Conservation (phyloP, 2,329 filamentous ascomycete genomes). For the Tolypocladium amazonense region DNA sequence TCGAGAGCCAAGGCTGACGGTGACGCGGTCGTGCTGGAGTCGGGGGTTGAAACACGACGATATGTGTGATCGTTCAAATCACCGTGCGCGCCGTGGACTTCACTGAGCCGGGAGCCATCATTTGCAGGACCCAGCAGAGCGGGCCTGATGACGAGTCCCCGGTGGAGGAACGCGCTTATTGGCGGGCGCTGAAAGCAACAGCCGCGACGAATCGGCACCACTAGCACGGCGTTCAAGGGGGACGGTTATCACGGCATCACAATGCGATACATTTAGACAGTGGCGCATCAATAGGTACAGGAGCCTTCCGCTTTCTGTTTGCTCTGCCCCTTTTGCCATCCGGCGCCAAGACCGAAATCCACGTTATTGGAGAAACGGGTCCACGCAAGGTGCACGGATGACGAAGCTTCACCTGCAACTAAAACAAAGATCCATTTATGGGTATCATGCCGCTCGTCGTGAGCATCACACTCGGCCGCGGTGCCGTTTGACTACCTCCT, state of each 20-base stretch:
- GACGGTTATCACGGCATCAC: slow-evolving; percentile 12
- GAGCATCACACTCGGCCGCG: neutral
- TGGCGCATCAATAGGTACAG: slow-evolving; percentile 1
- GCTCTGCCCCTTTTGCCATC: neutral
- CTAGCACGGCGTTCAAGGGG: slow-evolving; percentile 7
- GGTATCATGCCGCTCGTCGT: neutral
- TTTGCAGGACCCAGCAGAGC: neutral
- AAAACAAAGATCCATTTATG: neutral
- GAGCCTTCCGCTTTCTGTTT: neutral
- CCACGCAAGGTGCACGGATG: neutral
- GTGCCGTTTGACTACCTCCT: neutral
- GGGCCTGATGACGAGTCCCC: neutral
- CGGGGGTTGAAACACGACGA: neutral
- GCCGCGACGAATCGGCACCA: neutral
- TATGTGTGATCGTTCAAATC: neutral
- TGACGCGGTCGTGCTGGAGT: neutral
- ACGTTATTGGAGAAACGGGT: neutral
- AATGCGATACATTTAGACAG: slow-evolving; percentile 4
- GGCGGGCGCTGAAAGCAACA: neutral
- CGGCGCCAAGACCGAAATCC: neutral
- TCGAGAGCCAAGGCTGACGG: slow-evolving; percentile 4
- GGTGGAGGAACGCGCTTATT: neutral
- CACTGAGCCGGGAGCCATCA: neutral
- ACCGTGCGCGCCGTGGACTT: neutral
- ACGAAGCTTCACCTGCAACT: neutral